phyloP scores from a whole-genome alignment of 768 basidiomycete species.

The Neoboletus brunneissimus region DNA sequence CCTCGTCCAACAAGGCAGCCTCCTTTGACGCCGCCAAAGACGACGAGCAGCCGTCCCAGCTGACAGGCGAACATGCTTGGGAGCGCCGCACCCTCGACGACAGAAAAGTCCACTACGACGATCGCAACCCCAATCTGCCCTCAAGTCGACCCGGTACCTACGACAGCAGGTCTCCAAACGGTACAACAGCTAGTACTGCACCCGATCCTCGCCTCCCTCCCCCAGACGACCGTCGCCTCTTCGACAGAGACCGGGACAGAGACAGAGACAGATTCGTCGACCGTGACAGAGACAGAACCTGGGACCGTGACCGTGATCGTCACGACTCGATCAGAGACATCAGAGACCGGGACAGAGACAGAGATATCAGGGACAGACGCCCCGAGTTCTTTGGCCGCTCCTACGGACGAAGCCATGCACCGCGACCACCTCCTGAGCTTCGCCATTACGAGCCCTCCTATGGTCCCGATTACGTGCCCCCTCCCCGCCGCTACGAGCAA shows the following conservation, averaged over 20 bases:
- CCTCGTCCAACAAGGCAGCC: constrained; percentile 21
- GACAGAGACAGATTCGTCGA: constrained; percentile 34
- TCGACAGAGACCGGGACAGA: constrained; percentile 34
- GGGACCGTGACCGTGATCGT: constrained; percentile 37
- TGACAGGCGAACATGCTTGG: constrained; percentile 28
- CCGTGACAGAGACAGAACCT: constrained; percentile 32
- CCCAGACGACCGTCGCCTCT: constrained; percentile 31
- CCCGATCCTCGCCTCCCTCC: constrained; percentile 15
- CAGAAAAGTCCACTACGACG: constrained; percentile 28
- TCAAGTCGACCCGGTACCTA: constrained; percentile 2
- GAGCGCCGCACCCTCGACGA: constrained; percentile 30
- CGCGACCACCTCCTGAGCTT: constrained; percentile 44
- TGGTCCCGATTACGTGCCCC: constrained; percentile 31
- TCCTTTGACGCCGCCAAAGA: constrained; percentile 28
- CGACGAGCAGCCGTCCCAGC: constrained; percentile 24
- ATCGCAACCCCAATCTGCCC: constrained; percentile 20
- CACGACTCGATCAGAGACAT: constrained; percentile 15
- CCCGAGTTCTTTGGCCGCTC: constrained; percentile 38
- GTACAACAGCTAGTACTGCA: neutral
- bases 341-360: constrained; percentile 33
- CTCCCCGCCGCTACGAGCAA: constrained; percentile 34
- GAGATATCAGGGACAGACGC: constrained; percentile 35
- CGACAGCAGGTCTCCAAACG: constrained; percentile 15
- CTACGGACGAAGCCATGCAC: constrained; percentile 39
- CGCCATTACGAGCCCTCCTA: constrained; percentile 50